Conservation (phyloP, 495 filamentous ascomycete species). For the Pyronema domesticum region DNA sequence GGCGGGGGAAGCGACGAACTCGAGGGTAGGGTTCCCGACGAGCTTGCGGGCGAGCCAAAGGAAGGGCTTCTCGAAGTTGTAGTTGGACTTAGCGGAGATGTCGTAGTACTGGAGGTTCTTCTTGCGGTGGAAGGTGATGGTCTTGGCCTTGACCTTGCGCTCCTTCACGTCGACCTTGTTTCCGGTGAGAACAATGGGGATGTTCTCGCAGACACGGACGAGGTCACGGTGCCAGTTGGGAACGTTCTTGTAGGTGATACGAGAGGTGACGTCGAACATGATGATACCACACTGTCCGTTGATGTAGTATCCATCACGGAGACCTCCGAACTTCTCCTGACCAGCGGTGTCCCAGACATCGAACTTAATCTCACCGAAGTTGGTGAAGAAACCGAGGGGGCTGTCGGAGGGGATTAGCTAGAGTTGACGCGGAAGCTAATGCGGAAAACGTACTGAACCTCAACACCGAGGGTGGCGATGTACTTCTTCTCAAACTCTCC, state of each 20-base stretch:
- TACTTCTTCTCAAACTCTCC: slow-evolving; percentile 99
- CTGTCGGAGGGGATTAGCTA: slow-evolving; percentile 24
- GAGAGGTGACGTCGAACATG: slow-evolving; percentile 99
- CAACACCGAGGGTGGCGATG: slow-evolving; percentile 97
- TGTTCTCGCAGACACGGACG: slow-evolving; percentile 98
- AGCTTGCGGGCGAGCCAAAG: slow-evolving; percentile 98
- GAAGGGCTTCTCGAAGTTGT: slow-evolving; percentile 99
- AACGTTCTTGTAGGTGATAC: slow-evolving; percentile 99
- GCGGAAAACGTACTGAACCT: slow-evolving; percentile 50
- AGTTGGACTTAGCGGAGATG: slow-evolving; percentile 99
- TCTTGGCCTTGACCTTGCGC: slow-evolving; percentile 99
- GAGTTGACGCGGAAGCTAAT: slow-evolving; percentile 7
- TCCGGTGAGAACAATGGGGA: slow-evolving; percentile 93
- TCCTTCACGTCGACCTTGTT: slow-evolving; percentile 99
- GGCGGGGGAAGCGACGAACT: slow-evolving; percentile 90
- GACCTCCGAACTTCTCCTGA: slow-evolving; percentile 99
- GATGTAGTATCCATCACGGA: slow-evolving; percentile 99
- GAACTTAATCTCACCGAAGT: slow-evolving; percentile 92
- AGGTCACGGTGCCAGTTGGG: slow-evolving; percentile 99
- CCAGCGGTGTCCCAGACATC: slow-evolving; percentile 99
- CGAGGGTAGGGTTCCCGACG: slow-evolving; percentile 79
- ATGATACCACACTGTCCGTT: slow-evolving; percentile 99
- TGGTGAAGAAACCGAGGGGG: slow-evolving; percentile 30
- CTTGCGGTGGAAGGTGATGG: slow-evolving; percentile 99
- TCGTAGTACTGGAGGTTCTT: slow-evolving; percentile 99